A percentile compares a stretch with the other conserved stretches of the same genome.
Conservation (phyloP, 257 asterid genomes). For the Scutellaria baicalensis region DNA sequence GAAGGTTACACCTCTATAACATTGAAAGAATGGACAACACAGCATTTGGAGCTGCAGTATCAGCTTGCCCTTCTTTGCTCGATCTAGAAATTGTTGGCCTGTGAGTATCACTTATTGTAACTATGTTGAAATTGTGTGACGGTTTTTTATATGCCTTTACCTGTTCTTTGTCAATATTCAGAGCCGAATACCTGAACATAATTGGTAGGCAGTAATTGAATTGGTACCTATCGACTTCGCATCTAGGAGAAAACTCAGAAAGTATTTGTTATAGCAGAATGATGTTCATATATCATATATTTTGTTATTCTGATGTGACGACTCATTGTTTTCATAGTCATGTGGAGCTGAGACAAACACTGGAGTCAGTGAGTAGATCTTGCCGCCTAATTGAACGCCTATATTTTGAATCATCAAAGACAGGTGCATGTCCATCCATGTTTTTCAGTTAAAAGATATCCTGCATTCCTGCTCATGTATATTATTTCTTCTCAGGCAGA, state of each 20-base stretch:
- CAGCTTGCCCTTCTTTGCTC: conserved; percentile 61
- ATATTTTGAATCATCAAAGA: conserved; percentile 62
- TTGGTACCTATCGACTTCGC: not conserved
- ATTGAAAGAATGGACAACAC: conserved; percentile 68
- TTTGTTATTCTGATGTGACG: conserved; percentile 13
- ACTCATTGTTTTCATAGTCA: conserved; percentile 31
- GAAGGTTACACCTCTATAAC: conserved; percentile 69
- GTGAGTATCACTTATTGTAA: conserved; percentile 43
- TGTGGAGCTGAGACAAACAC: conserved; percentile 59
- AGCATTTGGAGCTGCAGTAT: conserved; percentile 60
- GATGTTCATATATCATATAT: not conserved
- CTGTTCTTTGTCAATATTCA: not conserved
- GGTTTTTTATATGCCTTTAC: not conserved
- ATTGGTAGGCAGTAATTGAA: conserved; percentile 1
- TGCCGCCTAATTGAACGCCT: conserved; percentile 72
- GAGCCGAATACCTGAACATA: not conserved
- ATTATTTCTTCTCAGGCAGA: conserved; percentile 43
- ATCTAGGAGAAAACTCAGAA: not conserved
- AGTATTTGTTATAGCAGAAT: not conserved
- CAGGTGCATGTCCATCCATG: conserved; percentile 38
- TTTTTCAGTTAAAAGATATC: not conserved
- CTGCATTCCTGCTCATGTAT: conserved; percentile 25
- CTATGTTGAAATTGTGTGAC: not conserved
- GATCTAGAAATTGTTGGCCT: conserved; percentile 87
- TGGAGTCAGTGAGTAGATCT: conserved; percentile 64